Base-by-base conservation (phyloP, 768 basidiomycete species). In the Pisolithus orientalis region DNA sequence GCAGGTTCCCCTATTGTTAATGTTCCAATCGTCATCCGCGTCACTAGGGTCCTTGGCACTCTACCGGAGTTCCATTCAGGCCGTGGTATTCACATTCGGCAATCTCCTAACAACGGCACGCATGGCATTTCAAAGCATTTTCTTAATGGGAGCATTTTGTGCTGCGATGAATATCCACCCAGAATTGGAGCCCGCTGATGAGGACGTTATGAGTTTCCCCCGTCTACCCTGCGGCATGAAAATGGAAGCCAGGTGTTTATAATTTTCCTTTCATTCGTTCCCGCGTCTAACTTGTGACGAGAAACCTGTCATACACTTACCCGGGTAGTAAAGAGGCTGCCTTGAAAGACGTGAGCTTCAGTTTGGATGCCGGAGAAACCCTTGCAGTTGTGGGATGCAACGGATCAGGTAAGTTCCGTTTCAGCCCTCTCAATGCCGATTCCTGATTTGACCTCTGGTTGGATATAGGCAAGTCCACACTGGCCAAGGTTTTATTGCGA, bases 331-430 rank as follows among this genome's bases (percentile, higher is more conserved):
- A 70, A 38, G 79, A 83, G 50, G 81, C 88, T 34, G 83, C 86
- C 32, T 67, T 94, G 44, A 75, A 72, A 56, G 75, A 89, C 61
- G 75, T 94, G 60, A 87, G 72, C 59, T 81, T 94, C 55, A 76
- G 73, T 25, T 72, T 94, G 42, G 71, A 80, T 51, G 72, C 89
- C 14, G 92, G 92, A 11, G 87, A 90, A 70, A 84, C 76, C 38
- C 77, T 94, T 46, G 92, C 92, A 11, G 84, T 94, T 54, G 91
- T 93, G 21, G 91, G 87, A 17, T 85, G 80, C 66, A 90, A 90
- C 65, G 87, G 88, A 57, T 90, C 87, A 57, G 88, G 88, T 79
- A 66, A 65, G 75, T 66, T 47, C 57, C 62, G 51, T 32, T 34
- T 50, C 44, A 49, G 53, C 46, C 28, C 57, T 52, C 43, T 56